Base-by-base conservation (phyloP, 208 protist species). In the Acanthamoeba culbertsoni region DNA sequence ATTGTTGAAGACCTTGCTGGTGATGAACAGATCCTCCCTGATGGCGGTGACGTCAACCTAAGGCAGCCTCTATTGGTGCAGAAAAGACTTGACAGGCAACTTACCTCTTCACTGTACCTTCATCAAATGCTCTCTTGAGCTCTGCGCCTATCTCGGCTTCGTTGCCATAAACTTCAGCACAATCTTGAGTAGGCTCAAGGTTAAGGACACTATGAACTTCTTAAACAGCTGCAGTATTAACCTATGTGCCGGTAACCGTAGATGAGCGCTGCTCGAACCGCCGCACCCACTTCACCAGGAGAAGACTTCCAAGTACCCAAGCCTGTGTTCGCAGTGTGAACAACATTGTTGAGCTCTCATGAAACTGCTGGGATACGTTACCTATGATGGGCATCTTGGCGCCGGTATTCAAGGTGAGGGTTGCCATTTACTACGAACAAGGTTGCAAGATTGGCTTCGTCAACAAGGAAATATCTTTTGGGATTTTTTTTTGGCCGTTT, bases 371-470 rank as follows among this genome's bases (percentile, higher is more conserved):
- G 33, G 98, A 98, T 33, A 97, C 98, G n/a, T 98, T 93, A 26
- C 98, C 98, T 35, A 98, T 48, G 63, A 95, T 90, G 26, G 98
- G 98, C 95, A 98, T 98, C 46, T 94, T 48, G n/a, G 96, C 93
- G n/a, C 96, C 96, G 90, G 96, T 97, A 16, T 65, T 73, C 23
- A 94, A 51, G 7, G 40, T 92, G 35, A 94, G 20, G 16, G 62
- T 73, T n/a, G n/a, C n/a, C n/a, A n/a, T n/a, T n/a, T n/a, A n/a
- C n/a, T n/a, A n/a, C n/a, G n/a, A n/a, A n/a, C n/a, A n/a, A n/a
- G n/a, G n/a, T n/a, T n/a, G n/a, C n/a, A n/a, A n/a, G n/a, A n/a
- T n/a, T n/a, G n/a, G n/a, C n/a, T n/a, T n/a, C n/a, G n/a, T n/a
- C n/a, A n/a, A n/a, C n/a, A n/a, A n/a, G n/a, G n/a, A n/a, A n/a